Base-by-base conservation (phyloP, 177 flowering plant genomes). In the Vitis hybrid region DNA sequence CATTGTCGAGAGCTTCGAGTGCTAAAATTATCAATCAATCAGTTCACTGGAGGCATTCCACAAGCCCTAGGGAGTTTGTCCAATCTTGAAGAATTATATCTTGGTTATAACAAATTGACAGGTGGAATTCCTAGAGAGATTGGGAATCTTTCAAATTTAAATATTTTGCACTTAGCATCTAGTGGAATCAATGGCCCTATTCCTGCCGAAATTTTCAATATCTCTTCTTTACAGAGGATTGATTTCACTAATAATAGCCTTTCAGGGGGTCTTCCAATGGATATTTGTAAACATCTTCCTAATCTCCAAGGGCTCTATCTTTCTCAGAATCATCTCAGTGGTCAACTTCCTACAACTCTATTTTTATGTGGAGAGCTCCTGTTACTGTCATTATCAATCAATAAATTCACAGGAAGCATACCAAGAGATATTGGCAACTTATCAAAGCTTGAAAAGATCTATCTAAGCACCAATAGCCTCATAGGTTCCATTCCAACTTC, bases 51-150 rank as follows among this genome's bases (percentile, higher is more conserved):
- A 27, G 62, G 65, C 53, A 57, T 75, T 10, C 73, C 78, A 8
- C 58, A 21, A 21, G 68, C 65, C n/a, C 58, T 78, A 17, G 77
- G 73, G 8, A 57, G 63, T 61, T 62, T 73, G 17, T 52, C 64
- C 10, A 49, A 21, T 3, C 56, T 73, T 32, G n/a, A 18, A 24
- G 1, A 0, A 2, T 53, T 77, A 53, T 61, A 6, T 70, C 65
- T 77, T 14, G 76, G 70, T 4, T 9, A n/a, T 61, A 77, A 77
- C 61, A 58, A 51, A 51, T 58, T 73, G 49, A 67, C 61, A 72
- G 76, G 78, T 24, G 72, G 59, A 46, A 63, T 79, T 10, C 79
- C 82, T 20, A 3, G 3, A 17, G 72, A 66, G 49, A 30, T 79
- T 21, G 66, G 67, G 56, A 68, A 78, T 58, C 71, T 78, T 12